These are phyloP conservation scores for Trichophyton schoenleinii DNA, from an alignment of 2,329 filamentous ascomycete species.

Conservation along the genomic window DNA sequence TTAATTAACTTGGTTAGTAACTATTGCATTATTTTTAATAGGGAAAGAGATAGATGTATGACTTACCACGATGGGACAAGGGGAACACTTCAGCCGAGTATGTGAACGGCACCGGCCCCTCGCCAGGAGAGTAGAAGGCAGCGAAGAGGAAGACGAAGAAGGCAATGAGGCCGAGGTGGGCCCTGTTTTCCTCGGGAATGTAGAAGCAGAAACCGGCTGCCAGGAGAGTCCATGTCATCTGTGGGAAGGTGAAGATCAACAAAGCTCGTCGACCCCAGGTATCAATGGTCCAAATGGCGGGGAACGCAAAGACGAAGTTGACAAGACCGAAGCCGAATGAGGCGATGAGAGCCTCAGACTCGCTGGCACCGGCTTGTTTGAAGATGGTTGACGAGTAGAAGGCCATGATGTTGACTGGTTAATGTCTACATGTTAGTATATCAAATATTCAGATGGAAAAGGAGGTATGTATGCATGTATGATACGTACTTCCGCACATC, in stretches of 20 bases:
- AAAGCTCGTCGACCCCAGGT: conserved; percentile 52
- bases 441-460: conserved; percentile 15
- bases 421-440: not conserved
- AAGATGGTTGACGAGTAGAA: conserved; percentile 58
- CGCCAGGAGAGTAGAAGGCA: conserved; percentile 52
- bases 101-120: conserved; percentile 44
- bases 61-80: conserved; percentile 39
- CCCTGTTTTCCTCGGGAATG: conserved; percentile 31
- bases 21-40: not conserved
- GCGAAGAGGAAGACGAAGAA: conserved; percentile 54
- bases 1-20: conserved; percentile 12
- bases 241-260: conserved; percentile 53
- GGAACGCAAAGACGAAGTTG: conserved; percentile 55
- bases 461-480: conserved; percentile 13
- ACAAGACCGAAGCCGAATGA: conserved; percentile 54
- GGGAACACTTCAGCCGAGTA: conserved; percentile 46
- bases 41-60: not conserved
- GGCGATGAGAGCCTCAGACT: conserved; percentile 46
- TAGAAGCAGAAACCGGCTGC: conserved; percentile 50
- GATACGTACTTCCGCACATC: conserved; percentile 43
- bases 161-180: conserved; percentile 43
- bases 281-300: conserved; percentile 54
- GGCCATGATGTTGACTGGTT: conserved; percentile 55
- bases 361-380: conserved; percentile 42
- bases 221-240: conserved; percentile 56